Conservation (phyloP, 768 basidiomycete species). For the Lentinula sp. region DNA sequence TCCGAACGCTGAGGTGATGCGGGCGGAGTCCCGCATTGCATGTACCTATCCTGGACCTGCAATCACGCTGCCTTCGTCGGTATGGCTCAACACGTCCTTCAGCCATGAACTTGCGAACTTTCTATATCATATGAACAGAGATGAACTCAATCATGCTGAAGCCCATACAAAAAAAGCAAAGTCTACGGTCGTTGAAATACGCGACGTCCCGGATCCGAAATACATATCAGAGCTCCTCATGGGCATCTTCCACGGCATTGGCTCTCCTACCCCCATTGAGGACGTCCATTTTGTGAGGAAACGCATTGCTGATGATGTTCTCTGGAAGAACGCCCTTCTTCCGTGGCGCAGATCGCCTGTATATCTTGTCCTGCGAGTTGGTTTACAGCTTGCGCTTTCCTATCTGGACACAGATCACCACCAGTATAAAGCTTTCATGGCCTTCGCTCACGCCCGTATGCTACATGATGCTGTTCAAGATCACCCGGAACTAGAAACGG, state of each 20-base stretch:
- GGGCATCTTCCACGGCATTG: conserved; percentile 38
- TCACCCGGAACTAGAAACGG: conserved; percentile 18
- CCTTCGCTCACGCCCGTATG: conserved; percentile 29
- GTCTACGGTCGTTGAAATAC: conserved; percentile 25
- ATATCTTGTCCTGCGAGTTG: conserved; percentile 45
- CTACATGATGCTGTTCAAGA: conserved; percentile 14
- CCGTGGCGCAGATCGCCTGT: conserved; percentile 47
- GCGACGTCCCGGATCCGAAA: conserved; percentile 36
- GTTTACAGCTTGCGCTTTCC: conserved; percentile 31
- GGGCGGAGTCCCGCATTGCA: conserved; percentile 32
- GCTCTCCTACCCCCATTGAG: conserved; percentile 25
- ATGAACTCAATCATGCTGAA: conserved; percentile 23
- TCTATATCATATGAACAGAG: conserved; percentile 29
- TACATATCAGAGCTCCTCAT: conserved; percentile 45
- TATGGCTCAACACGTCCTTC: conserved; percentile 24
- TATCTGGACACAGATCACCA: conserved; percentile 5
- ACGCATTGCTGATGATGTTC: conserved; percentile 37
- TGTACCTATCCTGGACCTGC: conserved; percentile 43
- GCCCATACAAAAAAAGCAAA: conserved; percentile 31
- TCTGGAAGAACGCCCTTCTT: conserved; percentile 28
- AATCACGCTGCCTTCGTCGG: conserved; percentile 24
- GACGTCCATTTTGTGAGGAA: conserved; percentile 29
- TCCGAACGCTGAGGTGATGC: conserved; percentile 26
- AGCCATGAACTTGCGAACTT: conserved; percentile 30
- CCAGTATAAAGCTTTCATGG: conserved; percentile 43